phyloP scores from a whole-genome alignment of 371 early-diverging fungal genomes.

The Massospora cicadina region DNA sequence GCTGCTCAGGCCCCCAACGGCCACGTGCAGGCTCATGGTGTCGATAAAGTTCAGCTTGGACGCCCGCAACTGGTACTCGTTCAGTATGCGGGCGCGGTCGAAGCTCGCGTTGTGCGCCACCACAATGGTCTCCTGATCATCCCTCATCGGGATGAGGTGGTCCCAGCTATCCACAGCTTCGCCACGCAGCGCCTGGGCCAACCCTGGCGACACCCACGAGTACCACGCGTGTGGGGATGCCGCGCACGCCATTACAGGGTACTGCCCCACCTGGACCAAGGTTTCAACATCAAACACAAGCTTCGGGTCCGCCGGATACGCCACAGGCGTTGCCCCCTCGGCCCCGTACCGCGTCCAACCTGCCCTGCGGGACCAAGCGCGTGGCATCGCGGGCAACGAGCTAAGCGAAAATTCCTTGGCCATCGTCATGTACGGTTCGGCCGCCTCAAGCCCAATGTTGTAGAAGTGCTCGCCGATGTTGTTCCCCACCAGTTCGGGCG shows the following conservation, averaged over 20 bases:
- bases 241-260: constrained; percentile 71
- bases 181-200: constrained; percentile 16
- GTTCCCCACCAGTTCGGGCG: constrained; percentile 33
- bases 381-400: constrained; percentile 22
- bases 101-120: constrained; percentile 88
- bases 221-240: constrained; percentile 67
- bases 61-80: constrained; percentile 51
- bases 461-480: constrained; percentile 70
- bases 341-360: constrained; percentile 77
- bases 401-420: constrained; percentile 26
- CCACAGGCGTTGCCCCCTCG: constrained; percentile 24
- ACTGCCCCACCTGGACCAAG: constrained; percentile 37
- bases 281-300: constrained; percentile 87
- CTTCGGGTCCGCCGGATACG: constrained; percentile 35
- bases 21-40: constrained; percentile 87
- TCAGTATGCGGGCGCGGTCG: constrained; percentile 74
- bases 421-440: constrained; percentile 28
- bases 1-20: constrained; percentile 73
- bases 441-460: constrained; percentile 42
- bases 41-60: constrained; percentile 56
- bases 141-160: constrained; percentile 47
- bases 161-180: constrained; percentile 21
- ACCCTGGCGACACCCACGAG: constrained; percentile 74
- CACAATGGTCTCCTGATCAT: constrained; percentile 26
- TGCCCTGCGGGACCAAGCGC: constrained; percentile 30